Evolutionary conservation across 225 moss, liverwort and hornwort genomes (phyloP).

Genomic region (Bryoerythrophyllum caledonicum): DNA sequence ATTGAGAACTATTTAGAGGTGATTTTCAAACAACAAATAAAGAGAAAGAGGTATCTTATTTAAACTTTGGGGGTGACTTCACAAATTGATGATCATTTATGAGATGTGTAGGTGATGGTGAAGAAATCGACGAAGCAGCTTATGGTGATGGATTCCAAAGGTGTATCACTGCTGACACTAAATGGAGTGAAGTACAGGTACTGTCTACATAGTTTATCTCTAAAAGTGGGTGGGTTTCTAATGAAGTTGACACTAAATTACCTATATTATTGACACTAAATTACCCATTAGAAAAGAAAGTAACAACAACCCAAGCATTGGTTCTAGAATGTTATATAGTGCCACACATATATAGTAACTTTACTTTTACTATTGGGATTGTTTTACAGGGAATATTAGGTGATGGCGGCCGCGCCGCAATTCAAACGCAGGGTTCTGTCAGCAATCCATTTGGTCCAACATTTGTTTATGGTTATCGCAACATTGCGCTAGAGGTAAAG

Average conservation of each 20-base stretch:
- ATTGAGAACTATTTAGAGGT: too few species aligned
- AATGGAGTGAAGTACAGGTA: slow-evolving; percentile 92
- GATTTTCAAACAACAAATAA: too few species aligned
- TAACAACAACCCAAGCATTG: too few species aligned
- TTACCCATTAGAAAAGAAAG: not conserved
- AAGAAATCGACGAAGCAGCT: slow-evolving; percentile 46
- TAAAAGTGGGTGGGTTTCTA: too few species aligned
- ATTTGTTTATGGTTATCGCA: slow-evolving; percentile 94
- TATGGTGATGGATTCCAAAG: slow-evolving; percentile 64
- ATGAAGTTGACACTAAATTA: too few species aligned
- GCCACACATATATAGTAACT: not conserved
- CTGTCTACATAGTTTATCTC: too few species aligned
- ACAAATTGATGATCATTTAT: too few species aligned
- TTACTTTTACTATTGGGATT: slow-evolving; percentile 1
- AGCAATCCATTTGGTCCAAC: slow-evolving; percentile 99
- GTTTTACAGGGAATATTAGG: slow-evolving; percentile 74
- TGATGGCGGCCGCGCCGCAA: slow-evolving; percentile 97
- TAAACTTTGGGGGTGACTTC: too few species aligned
- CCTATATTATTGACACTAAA: too few species aligned
- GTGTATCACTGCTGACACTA: slow-evolving; percentile 77
- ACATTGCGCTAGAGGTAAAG: slow-evolving; percentile 85
- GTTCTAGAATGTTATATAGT: too few species aligned
- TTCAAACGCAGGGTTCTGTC: slow-evolving; percentile 96
- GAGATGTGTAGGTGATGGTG: slow-evolving; percentile 52
- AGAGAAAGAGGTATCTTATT: too few species aligned